phyloP scores from a whole-genome alignment of 2,329 filamentous ascomycete species.

The Lomentospora prolificans region DNA sequence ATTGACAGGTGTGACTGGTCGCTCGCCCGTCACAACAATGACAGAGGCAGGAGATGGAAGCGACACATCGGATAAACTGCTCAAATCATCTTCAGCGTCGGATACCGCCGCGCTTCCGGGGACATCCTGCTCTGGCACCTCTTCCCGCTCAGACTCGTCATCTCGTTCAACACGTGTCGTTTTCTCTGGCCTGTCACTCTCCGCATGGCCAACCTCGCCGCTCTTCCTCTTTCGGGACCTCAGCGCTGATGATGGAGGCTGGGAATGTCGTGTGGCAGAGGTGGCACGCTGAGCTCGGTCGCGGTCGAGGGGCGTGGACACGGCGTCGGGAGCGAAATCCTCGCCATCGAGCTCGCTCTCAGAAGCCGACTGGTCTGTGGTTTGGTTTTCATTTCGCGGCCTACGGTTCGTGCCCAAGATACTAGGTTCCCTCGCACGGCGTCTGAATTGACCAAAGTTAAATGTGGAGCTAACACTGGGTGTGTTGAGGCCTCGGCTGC shows the following conservation, averaged over 20 bases:
- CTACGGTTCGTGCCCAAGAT: conserved; percentile 46
- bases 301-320: conserved; percentile 55
- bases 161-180: conserved; percentile 19
- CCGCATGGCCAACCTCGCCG: conserved; percentile 28
- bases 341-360: conserved; percentile 29
- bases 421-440: conserved; percentile 49
- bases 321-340: conserved; percentile 53
- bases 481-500: conserved; percentile 38
- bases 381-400: conserved; percentile 15
- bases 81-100: conserved; percentile 12
- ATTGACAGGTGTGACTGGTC: conserved; percentile 33
- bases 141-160: conserved; percentile 10
- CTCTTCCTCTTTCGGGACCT: conserved; percentile 44
- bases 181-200: conserved; percentile 27
- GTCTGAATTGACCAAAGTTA: conserved; percentile 48
- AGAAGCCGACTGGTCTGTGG: conserved; percentile 14
- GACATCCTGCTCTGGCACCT: conserved; percentile 11
- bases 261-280: not conserved
- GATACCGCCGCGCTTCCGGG: conserved; percentile 12
- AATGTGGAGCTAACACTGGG: conserved; percentile 39
- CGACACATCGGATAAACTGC: conserved; percentile 27
- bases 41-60: conserved; percentile 25
- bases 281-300: conserved; percentile 25
- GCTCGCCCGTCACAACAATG: conserved; percentile 16
- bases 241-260: conserved; percentile 7